A percentile compares a stretch with the other conserved stretches of the same genome.
Conservation (phyloP, 805 yeast genomes). For the Kuraishia molischiana region DNA sequence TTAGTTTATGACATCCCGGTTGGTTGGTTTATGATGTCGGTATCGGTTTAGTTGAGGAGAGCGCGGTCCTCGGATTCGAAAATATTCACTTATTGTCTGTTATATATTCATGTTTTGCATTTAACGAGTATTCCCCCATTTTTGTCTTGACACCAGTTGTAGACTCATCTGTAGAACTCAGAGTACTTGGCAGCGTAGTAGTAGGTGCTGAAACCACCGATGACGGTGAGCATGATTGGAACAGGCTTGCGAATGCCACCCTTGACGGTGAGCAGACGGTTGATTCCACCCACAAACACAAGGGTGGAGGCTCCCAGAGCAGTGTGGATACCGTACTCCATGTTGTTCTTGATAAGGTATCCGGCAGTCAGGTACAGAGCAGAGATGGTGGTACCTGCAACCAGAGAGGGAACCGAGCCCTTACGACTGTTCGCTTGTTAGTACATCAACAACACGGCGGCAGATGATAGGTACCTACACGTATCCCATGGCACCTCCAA, state of each 20-base stretch:
- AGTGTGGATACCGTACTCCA: conserved; percentile 71
- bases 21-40: too few species aligned
- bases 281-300: conserved; percentile 62
- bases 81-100: neutral
- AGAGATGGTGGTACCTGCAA: conserved; percentile 63
- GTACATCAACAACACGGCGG: too few species aligned
- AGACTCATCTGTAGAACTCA: conserved; percentile 44
- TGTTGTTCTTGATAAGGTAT: conserved; percentile 61
- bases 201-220: conserved; percentile 55
- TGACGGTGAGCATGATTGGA: conserved; percentile 51
- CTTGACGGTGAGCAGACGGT: conserved; percentile 46
- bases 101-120: too few species aligned
- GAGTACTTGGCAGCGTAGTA: conserved; percentile 71
- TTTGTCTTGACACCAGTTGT: neutral
- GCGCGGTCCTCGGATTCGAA: too few species aligned
- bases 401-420: conserved; percentile 68
- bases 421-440: conserved; percentile 32
- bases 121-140: neutral
- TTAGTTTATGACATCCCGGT: too few species aligned
- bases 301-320: conserved; percentile 66
- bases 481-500: conserved; percentile 23
- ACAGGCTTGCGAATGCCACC: conserved; percentile 53
- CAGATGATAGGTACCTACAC: conserved; percentile 7
- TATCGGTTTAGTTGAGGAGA: too few species aligned
- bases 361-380: conserved; percentile 61